A percentile compares a stretch with the other conserved stretches of the same genome.
These are phyloP conservation scores for Cryphonectria japonica DNA, from an alignment of 2,329 filamentous ascomycete species.

Conservation along the genomic window DNA sequence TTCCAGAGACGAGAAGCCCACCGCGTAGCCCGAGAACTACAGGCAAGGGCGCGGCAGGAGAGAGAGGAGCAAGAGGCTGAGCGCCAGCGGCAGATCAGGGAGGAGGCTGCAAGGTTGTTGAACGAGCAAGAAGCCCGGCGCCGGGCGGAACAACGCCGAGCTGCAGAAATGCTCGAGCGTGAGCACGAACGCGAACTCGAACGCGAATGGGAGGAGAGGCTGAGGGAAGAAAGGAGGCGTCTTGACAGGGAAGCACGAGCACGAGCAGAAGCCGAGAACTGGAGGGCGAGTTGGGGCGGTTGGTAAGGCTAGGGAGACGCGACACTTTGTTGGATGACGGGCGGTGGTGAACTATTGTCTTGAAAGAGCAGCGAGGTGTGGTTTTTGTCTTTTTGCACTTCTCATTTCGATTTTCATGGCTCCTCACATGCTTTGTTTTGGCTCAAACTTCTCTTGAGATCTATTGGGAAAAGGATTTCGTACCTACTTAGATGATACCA, in stretches of 20 bases:
- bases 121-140: not conserved
- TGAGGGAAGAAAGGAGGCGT: not conserved
- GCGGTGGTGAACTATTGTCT: not conserved
- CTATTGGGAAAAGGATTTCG: not conserved
- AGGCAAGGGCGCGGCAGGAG: not conserved
- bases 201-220: not conserved
- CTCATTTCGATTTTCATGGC: not conserved
- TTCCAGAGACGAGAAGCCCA: not conserved
- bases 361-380: not conserved
- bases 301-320: not conserved
- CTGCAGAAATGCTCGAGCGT: not conserved
- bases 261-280: not conserved
- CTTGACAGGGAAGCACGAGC: not conserved
- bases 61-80: not conserved
- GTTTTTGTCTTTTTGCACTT: not conserved
- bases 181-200: not conserved
- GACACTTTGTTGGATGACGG: not conserved
- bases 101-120: conserved; percentile 1
- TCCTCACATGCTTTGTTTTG: not conserved
- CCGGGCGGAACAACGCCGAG: not conserved
- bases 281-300: not conserved
- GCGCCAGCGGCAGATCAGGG: not conserved
- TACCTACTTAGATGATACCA: not conserved
- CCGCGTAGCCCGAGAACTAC: not conserved
- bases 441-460: not conserved